Base-by-base conservation (phyloP, 139 green algal species). In the Tetraselmis chui region DNA sequence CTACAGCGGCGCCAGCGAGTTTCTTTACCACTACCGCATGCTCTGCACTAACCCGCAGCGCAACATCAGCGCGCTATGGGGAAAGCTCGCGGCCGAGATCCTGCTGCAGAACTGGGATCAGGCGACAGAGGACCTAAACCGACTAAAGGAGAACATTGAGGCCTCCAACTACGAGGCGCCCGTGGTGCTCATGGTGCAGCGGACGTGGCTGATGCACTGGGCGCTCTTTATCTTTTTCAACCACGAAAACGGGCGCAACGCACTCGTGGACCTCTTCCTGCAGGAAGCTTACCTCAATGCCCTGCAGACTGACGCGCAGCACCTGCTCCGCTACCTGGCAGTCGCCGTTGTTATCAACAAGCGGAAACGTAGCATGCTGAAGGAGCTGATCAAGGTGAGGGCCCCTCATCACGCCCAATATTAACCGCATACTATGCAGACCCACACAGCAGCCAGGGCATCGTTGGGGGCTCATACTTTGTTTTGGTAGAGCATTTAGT, bases 161-260 rank as follows among this genome's bases (percentile, higher is more conserved):
- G 88, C 95, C 25, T 86, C 97, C 27, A 85, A 89, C 80, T 93
- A 98, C 90, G 45, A 67, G 45, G 5, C 45, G 45, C 45, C 5
- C 11, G 45, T 18, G 45, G 45, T 67, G 45, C 45, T 18, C 11
- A 92, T 99, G 84, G 94, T 98, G 91, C 94, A 98, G 90, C 94
- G 97, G 81, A 95, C 94, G 30, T 99, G 97, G 97, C 91, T 99
- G 82, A 93, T 99, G 90, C 97, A 99, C 89, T 99, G 96, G 97
- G 83, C 88, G 2, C 90, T 99, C 25, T 99, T 97, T 85, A 93
- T 99, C 30, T 98, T 98, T 92, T 99, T 98, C 90, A 99, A 99
- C 91, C 92, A 97, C 84, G 94, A 98, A 81, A 97, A 96, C 83
- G 97, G 97, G 24, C 88, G 93, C 79, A 97, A 97, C 87, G 84